phyloP scores from a whole-genome alignment of 23 red algal species.

The Gracilariopsis chorda region DNA sequence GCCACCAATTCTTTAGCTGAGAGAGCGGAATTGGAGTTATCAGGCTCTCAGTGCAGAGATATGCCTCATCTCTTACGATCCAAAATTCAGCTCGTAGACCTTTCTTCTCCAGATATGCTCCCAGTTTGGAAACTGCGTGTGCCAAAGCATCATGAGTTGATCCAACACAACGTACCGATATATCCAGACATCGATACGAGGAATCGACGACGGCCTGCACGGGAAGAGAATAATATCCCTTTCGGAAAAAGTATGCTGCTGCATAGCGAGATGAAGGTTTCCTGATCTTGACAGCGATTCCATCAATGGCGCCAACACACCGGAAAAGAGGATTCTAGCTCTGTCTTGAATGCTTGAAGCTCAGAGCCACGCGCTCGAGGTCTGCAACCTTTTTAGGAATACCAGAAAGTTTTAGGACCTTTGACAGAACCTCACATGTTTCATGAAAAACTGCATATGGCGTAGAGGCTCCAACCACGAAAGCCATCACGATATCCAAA shows the following conservation, averaged over 20 bases:
- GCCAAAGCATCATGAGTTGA: conserved; percentile 9
- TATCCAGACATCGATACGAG: background rate
- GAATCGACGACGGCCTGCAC: conserved; percentile 12
- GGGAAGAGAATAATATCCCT: background rate
- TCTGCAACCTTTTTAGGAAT: background rate
- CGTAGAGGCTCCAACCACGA: background rate
- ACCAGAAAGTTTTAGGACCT: background rate
- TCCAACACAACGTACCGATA: background rate
- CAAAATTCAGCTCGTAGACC: background rate
- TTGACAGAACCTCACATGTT: background rate
- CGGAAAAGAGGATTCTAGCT: background rate
- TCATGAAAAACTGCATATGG: conserved; percentile 12
- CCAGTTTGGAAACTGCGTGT: background rate
- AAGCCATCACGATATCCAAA: background rate
- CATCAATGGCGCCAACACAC: background rate
- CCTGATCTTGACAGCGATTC: background rate
- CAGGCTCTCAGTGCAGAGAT: background rate
- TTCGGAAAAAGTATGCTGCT: background rate
- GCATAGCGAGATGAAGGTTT: background rate
- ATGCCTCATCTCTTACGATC: conserved; percentile 21
- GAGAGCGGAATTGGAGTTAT: background rate
- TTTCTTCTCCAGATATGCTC: background rate
- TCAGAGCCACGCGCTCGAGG: background rate
- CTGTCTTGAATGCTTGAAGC: background rate
- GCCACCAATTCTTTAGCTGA: background rate